Evolutionary conservation across 257 asterid genomes (phyloP), one percentile per base, ranked within the genome.

Genomic region (Fraxinus excelsior): DNA sequence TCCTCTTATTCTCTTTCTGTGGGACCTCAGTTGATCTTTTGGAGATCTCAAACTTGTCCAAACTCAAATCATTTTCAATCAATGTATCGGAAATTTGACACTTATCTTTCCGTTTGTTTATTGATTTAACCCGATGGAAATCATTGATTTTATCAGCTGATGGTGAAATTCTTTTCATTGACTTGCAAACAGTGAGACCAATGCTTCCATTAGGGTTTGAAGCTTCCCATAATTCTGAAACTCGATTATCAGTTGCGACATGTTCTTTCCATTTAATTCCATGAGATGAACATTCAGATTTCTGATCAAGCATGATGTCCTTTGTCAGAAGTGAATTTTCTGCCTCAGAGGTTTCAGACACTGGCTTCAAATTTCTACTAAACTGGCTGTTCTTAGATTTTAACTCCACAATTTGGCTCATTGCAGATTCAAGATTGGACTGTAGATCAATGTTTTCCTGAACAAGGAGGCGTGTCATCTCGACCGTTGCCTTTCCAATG

Each of bases 261-360:
- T 88, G 85, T 78, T 91, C 92, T 82, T 86, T 88, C 86, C 84
- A 83, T 84, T 87, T 87, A 88, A 78, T 81, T 78, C 88, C 82
- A 68, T 85, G 76, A 7, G 96, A 85, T 13, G 99, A 88, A 81
- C 88, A 85, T 68, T 91, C 97, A 4, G 98, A 91, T 72, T 86
- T 80, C 82, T 93, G 98, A 82, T 96, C 99, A 72, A 96, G 99
- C 84, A 93, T 85, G 3, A 96, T 96, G 71, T 96, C 99, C 83
- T 96, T 96, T 38, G 98, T 88, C 84, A 93, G 66, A 56, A 92
- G 89, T 62, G 85, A 79, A 18, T 75, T 87, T 34, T 90, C 97
- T 32, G 76, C 90, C 85, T 91, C 99, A 18, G 86, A 80, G 81
- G 85, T 87, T 83, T 89, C 96, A 10, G 94, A 87, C 18, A 84